Conservation (phyloP, 2,329 filamentous ascomycete genomes). For the Arthrobotrys sinensis region DNA sequence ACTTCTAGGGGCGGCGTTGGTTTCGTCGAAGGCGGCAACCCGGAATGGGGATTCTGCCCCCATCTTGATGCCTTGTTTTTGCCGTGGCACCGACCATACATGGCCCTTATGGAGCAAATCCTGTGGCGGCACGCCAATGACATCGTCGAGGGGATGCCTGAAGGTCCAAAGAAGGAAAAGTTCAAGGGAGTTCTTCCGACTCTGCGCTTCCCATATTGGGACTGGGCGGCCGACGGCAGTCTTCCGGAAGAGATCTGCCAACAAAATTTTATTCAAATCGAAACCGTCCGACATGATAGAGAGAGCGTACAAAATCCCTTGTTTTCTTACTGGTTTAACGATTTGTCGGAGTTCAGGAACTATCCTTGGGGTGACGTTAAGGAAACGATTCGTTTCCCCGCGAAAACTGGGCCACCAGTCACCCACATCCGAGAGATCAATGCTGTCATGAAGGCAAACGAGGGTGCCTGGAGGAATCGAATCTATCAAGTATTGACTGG, state of each 20-base stretch:
- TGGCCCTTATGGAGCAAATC: conserved; percentile 71
- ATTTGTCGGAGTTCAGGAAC: conserved; percentile 17
- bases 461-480: conserved; percentile 68
- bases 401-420: neutral
- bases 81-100: conserved; percentile 86
- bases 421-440: conserved; percentile 17
- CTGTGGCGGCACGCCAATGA: conserved; percentile 67
- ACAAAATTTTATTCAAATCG: conserved; percentile 67
- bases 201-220: conserved; percentile 71
- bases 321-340: conserved; percentile 74
- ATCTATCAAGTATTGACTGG: conserved; percentile 78
- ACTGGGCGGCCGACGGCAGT: conserved; percentile 70
- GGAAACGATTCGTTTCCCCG: conserved; percentile 37
- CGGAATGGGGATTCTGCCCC: conserved; percentile 38
- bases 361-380: conserved; percentile 26
- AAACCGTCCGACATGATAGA: conserved; percentile 72
- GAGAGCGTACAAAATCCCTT: conserved; percentile 76
- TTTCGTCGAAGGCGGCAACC: conserved; percentile 13
- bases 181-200: conserved; percentile 62
- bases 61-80: conserved; percentile 71
- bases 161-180: conserved; percentile 67
- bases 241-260: conserved; percentile 59
- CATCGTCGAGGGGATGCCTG: conserved; percentile 68
- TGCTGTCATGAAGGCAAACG: conserved; percentile 21
- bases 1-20: conserved; percentile 24